phyloP scores from a whole-genome alignment of 345 rosid species.

The Clarkia xantiana region DNA sequence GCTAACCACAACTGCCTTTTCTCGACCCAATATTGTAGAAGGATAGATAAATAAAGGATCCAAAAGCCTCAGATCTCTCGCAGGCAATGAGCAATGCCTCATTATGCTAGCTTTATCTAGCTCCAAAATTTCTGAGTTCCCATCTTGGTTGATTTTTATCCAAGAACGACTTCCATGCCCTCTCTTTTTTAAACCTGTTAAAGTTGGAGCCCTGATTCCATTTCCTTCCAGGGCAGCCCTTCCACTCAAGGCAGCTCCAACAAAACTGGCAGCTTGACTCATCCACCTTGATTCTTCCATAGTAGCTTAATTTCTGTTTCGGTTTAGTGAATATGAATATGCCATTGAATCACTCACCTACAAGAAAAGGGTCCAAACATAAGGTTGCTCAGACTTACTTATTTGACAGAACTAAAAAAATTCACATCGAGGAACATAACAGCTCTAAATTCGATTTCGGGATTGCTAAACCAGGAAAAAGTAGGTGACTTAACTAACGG shows the following conservation, averaged over 20 bases:
- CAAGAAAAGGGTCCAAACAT: no score
- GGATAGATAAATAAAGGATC: constrained; percentile 96
- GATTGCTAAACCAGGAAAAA: no score
- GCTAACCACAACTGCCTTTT: constrained; percentile 83
- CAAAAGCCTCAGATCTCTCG: constrained; percentile 79
- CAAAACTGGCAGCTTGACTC: constrained; percentile 12
- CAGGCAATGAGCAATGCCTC: constrained; percentile 88
- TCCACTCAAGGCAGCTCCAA: constrained; percentile 22
- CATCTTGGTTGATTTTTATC: constrained; percentile 71
- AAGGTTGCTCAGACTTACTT: no score
- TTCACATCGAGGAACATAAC: no score
- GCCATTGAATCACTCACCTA: no score
- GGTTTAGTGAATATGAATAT: no score
- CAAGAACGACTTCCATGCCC: constrained; percentile 85
- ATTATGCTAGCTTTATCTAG: constrained; percentile 80
- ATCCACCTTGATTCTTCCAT: constrained; percentile 43
- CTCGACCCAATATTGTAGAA: constrained; percentile 76
- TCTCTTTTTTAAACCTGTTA: constrained; percentile 61
- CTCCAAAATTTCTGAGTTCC: constrained; percentile 47
- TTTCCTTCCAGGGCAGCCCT: constrained; percentile 27
- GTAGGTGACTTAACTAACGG: no score
- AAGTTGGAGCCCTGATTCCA: constrained; percentile 26
- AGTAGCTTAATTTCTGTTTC: constrained; percentile 2
- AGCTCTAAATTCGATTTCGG: no score
- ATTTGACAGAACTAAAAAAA: no score